Evolutionary conservation across 768 basidiomycete species (phyloP).

Genomic region (Antrodiella citrinella): DNA sequence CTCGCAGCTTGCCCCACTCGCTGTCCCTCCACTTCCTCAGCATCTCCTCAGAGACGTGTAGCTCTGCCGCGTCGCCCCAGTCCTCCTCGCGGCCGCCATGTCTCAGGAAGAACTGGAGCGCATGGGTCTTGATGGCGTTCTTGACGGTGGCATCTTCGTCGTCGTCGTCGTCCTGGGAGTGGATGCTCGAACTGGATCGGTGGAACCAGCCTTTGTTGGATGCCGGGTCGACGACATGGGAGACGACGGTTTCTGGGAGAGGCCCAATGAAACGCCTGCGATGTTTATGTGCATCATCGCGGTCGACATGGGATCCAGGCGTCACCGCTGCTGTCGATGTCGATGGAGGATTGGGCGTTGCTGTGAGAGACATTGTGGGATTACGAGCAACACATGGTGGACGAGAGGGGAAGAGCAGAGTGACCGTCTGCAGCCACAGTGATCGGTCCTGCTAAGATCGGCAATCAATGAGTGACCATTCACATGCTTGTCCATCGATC

Average conservation of each 20-base stretch:
- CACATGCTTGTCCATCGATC: too few relatives aligned
- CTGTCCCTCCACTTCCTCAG: conserved; percentile 53
- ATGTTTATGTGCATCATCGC: conserved; percentile 26
- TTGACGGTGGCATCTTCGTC: conserved; percentile 32
- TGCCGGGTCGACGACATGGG: conserved; percentile 21
- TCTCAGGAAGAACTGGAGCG: conserved; percentile 53
- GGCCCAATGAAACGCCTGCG: conserved; percentile 69
- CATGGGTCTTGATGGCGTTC: conserved; percentile 50
- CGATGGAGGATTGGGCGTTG: too few relatives aligned
- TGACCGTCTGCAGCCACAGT: conserved; percentile 3
- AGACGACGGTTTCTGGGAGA: conserved; percentile 56
- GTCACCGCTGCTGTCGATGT: neutral
- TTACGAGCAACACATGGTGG: neutral
- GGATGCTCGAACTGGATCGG: conserved; percentile 5
- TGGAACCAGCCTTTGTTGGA: conserved; percentile 8
- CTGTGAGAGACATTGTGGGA: too few relatives aligned
- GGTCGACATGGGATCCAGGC: neutral
- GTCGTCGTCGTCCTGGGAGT: conserved; percentile 14
- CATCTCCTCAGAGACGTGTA: conserved; percentile 47
- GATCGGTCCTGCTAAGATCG: too few relatives aligned
- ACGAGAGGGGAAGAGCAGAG: conserved; percentile 7
- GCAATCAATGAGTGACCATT: too few relatives aligned
- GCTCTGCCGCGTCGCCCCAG: conserved; percentile 54
- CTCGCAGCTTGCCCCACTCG: conserved; percentile 48
- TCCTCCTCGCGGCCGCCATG: conserved; percentile 58